Evolutionary conservation across 176 grass and related monocot species (phyloP).

Genomic region (Aegilops bicornis): DNA sequence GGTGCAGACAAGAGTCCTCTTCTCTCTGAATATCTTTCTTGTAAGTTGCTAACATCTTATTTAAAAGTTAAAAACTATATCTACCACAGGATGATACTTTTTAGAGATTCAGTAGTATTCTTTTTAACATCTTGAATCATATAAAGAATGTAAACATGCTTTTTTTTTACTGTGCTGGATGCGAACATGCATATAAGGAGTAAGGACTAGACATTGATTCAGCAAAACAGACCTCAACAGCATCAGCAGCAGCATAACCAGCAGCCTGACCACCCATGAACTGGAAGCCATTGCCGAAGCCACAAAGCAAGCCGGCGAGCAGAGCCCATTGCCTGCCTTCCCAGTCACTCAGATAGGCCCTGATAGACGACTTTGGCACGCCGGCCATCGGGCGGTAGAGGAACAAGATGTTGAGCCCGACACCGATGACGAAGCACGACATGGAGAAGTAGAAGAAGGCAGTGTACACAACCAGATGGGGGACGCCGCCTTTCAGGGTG

Average conservation of each 20-base stretch:
- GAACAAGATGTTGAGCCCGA: constrained; percentile 78
- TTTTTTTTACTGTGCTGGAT: no score
- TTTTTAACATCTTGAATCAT: neutral
- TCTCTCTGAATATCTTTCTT: neutral
- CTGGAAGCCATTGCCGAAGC: constrained; percentile 74
- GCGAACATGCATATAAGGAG: neutral
- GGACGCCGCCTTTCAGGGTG: constrained; percentile 60
- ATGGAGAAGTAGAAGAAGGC: constrained; percentile 98
- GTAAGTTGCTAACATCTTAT: no score
- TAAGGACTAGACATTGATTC: neutral
- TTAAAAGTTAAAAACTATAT: neutral
- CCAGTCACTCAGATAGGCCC: constrained; percentile 77
- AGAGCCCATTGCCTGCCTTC: constrained; percentile 87
- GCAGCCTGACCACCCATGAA: constrained; percentile 84
- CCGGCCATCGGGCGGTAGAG: constrained; percentile 81
- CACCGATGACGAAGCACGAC: constrained; percentile 63
- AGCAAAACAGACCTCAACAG: constrained; percentile 53
- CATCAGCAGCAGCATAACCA: constrained; percentile 69
- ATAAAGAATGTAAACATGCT: neutral
- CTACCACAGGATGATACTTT: neutral
- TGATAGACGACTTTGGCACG: constrained; percentile 64
- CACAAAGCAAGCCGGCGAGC: constrained; percentile 68
- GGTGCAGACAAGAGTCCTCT: no score
- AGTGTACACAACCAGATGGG: constrained; percentile 82
- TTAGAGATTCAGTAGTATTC: neutral